Evolutionary conservation across 495 filamentous ascomycete genomes (phyloP).

Genomic region (Tuber microsphaerosporum): DNA sequence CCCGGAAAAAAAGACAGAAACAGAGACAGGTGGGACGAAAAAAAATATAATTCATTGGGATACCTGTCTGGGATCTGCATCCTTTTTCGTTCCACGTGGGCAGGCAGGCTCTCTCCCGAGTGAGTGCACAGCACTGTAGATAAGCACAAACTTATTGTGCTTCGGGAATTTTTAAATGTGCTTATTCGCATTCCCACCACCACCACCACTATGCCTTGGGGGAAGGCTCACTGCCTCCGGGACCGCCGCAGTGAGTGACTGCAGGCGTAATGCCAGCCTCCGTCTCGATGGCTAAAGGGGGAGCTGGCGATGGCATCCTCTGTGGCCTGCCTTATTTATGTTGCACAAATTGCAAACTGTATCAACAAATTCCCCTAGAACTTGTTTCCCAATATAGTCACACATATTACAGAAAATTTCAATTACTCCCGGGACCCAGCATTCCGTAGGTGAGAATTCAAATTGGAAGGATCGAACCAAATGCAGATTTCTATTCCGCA

Average conservation of each 20-base stretch:
- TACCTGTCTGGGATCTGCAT: not conserved
- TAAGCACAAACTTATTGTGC: not conserved
- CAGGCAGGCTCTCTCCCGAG: slow-evolving; percentile 2
- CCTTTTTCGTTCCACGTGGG: slow-evolving; percentile 1
- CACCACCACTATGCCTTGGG: not conserved
- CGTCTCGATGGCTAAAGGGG: not conserved
- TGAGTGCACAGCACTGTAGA: not conserved
- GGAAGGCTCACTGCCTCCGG: not conserved
- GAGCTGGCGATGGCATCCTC: not conserved
- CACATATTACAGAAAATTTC: not conserved
- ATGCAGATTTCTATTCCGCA: slow-evolving; percentile 3
- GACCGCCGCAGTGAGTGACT: not conserved
- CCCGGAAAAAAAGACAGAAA: not conserved
- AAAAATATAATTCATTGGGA: not conserved
- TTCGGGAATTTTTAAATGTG: not conserved
- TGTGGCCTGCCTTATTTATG: not conserved
- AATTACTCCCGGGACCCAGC: not conserved
- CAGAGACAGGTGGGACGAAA: not conserved
- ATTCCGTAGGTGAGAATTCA: not conserved
- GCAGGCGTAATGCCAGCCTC: not conserved
- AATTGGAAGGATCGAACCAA: not conserved
- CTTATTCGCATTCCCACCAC: not conserved
- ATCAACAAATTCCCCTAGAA: not conserved
- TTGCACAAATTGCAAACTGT: not conserved
- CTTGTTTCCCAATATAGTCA: not conserved